Evolutionary conservation across 495 filamentous ascomycete species (phyloP), one percentile per base, ranked within the genome.

Genomic region (Trichoderma asperelloides): DNA sequence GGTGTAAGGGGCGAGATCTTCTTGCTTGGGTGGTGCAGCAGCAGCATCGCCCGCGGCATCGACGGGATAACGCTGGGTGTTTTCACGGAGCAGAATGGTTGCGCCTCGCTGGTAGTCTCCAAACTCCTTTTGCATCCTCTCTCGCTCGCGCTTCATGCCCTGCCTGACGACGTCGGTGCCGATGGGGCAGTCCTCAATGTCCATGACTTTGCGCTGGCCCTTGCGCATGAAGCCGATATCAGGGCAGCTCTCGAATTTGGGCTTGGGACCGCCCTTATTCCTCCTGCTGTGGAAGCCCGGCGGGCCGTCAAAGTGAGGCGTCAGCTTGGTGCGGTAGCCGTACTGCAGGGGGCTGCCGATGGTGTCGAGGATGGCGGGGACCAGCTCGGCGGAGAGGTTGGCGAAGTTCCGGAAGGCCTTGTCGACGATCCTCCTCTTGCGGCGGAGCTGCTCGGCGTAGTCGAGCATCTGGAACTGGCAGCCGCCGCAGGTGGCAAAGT

Each of bases 391-490:
- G 7, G 88, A 78, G 5, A 98, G 79, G 27, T 89, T 81, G 15
- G 93, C 96, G 80, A 96, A 98, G 79, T 96, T 92, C 63, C 82
- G 82, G 79, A 90, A 98, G 33, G 96, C 95, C 73, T 94, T 96
- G 74, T 95, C 91, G 37, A 98, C 88, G 65, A 97, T 89, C 63
- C 82, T 80, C 74, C 84, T 87, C 80, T 98, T 98, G 72, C 92
- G 89, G 40, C 80, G 83, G 37, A 98, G 82, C 75, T 98, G 95
- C 66, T 91, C 87, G 37, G 83, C 78, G 77, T 98, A 98, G 51
- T 91, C 85, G 66, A 98, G 85, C 92, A 97, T 97, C 77, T 98
- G 95, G 74, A 97, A 91, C 78, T 98, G 96, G 73, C 95, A 98
- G 5, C 95, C 95, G 0, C 91, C 91, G 75, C 95, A 98, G 65